Base-by-base conservation (phyloP, 257 asterid species). In the Leptodermis oblonga region DNA sequence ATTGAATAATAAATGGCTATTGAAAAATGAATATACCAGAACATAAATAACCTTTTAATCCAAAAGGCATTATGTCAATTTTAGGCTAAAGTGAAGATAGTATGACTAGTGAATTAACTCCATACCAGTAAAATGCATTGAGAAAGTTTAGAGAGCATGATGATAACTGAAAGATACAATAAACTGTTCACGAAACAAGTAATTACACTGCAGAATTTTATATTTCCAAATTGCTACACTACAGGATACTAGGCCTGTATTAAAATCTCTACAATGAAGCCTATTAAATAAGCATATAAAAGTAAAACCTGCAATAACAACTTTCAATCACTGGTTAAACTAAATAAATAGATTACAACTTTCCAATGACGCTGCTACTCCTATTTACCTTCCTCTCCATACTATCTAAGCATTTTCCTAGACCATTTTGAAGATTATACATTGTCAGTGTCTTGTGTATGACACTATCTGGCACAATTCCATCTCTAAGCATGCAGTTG, bases 401-500 rank as follows among this genome's bases (percentile, higher is more conserved):
- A 17, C 30, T 59, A 68, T 36, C 26, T 20, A 6, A 20, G 28
- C 42, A 42, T n/a, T 71, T 49, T 51, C 18, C 68, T 11, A 10
- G 46, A 23, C 33, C 60, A 49, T 18, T 62, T 49, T 59, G 65
- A 63, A 73, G 72, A 65, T 66, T 41, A 70, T 70, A 78, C 34
- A 73, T 41, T 0, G 60, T 52, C 30, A 82, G 73, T 54, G 73
- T 76, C 33, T 51, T 69, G 33, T 58, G 72, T 39, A 82, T 68
- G 61, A 76, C 52, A 60, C 70, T 60, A 69, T 79, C 82, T 1
- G 77, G 77, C 79, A 34, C 18, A 65, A 79, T 69, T 22, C 86
- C 86, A 62, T 77, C 73, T 63, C 52, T 60, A 39, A 77, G 68
- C 87, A 82, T 77, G 63, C 45, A 67, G 54, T 66, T 63, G 48